Evolutionary conservation across 768 basidiomycete species (phyloP).

Genomic region (Multifurca ochricompacta): DNA sequence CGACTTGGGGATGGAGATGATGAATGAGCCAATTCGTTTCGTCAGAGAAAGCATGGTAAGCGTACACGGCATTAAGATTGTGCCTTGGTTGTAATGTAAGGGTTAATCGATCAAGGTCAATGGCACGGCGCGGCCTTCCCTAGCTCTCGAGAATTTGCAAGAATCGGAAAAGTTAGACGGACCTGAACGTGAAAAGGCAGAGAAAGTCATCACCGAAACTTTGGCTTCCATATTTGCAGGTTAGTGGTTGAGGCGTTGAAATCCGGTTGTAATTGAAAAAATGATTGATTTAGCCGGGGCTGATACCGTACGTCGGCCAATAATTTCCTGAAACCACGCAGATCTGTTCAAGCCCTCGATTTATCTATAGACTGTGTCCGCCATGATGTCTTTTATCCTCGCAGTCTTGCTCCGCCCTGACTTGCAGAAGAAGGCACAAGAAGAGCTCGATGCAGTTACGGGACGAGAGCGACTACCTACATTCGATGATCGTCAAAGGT

Average conservation of each 20-base stretch:
- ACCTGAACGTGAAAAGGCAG: not conserved
- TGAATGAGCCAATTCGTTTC: not conserved
- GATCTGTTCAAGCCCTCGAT: not conserved
- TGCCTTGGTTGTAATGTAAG: too few species aligned
- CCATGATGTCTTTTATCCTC: conserved; percentile 20
- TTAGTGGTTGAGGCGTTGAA: not conserved
- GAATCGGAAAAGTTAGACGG: not conserved
- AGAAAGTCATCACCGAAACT: not conserved
- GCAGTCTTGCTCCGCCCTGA: conserved; percentile 25
- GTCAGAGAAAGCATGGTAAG: not conserved
- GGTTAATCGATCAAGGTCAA: too few species aligned
- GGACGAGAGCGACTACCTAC: conserved; percentile 25
- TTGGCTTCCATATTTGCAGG: conserved; percentile 2
- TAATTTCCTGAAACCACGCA: not conserved
- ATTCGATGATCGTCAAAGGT: conserved; percentile 21
- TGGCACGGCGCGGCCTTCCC: conserved; percentile 9
- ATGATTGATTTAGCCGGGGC: not conserved
- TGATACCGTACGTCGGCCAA: not conserved
- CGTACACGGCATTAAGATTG: not conserved
- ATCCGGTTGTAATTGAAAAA: too few species aligned
- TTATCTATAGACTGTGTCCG: not conserved
- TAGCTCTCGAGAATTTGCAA: conserved; percentile 1
- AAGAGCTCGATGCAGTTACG: conserved; percentile 25
- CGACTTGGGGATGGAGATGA: not conserved
- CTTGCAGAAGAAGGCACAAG: conserved; percentile 24